Evolutionary conservation across 2,329 filamentous ascomycete species (phyloP), one percentile per base, ranked within the genome.

Genomic region (Diaporthe aspalathi): DNA sequence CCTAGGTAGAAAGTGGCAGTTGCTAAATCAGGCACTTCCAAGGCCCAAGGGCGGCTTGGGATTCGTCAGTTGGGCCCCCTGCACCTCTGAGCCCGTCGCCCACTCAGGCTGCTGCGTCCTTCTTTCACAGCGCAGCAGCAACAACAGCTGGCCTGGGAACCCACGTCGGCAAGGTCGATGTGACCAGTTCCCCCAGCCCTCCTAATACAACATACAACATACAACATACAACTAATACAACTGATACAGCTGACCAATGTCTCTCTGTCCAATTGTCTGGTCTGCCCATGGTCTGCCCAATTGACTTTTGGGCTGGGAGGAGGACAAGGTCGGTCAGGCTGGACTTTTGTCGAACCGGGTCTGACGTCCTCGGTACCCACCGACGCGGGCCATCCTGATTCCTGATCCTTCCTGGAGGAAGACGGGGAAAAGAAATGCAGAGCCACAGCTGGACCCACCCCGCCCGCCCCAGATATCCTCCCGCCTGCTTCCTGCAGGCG

Each of bases 331-430:
- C 52, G 35, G 52, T 40, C 38, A 32, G 52, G 52, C 16, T 38
- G 29, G 29, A 32, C 52, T 22, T 20, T 2, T 54, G 17, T 20
- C 29, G 52, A 38, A 38, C 11, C 12, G 53, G 8, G 29, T 14
- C 27, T 35, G 53, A 35, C 12, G 29, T 22, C 38, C 9, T 43
- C 22, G 27, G 38, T 43, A 8, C 16, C 54, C 54, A 43, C 54
- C 11, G 35, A 11, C 35, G 35, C 54, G 54, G 38, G 38, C 56
- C 43, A 43, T 60, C 56, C 38, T 60, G 38, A 43, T 60, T 60
- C 56, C 56, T 60, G 20, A 38, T 65, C 60, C 60, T 65, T 65
- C 60, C 45, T 65, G 60, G 45, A 65, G 60, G 60, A 65, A 65
- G 45, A 24, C 22, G 49, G 16, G n/a, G 17, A 63, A 47, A 43